phyloP scores from a whole-genome alignment of 1,284 basidiomycete species.

The Ceratobasidium sp. region DNA sequence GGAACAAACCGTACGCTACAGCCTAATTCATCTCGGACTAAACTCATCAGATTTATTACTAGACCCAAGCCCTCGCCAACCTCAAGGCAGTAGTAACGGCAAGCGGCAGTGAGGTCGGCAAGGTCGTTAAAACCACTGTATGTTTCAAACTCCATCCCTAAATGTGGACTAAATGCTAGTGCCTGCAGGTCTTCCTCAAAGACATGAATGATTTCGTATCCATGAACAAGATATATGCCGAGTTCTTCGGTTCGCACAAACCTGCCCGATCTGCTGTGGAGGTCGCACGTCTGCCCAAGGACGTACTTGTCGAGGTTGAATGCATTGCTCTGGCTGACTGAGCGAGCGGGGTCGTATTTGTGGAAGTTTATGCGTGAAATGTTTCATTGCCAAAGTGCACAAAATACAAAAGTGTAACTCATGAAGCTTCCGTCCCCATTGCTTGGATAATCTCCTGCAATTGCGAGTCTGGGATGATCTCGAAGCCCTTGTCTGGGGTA shows the following conservation, averaged over 20 bases:
- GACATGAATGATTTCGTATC: constrained; percentile 89
- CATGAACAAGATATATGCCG: constrained; percentile 82
- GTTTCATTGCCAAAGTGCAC: constrained; percentile 31
- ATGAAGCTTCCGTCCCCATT: constrained; percentile 51
- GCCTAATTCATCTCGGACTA: constrained; percentile 1
- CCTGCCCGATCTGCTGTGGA: constrained; percentile 93
- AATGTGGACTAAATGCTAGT: constrained; percentile 1
- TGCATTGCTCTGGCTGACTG: constrained; percentile 66
- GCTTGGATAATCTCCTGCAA: constrained; percentile 84
- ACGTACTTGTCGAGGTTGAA: constrained; percentile 92
- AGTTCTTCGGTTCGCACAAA: constrained; percentile 89
- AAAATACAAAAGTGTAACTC: constrained; percentile 33
- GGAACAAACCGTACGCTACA: constrained; percentile 70
- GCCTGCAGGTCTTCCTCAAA: constrained; percentile 84
- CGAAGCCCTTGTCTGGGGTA: constrained; percentile 78
- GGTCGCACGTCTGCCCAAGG: constrained; percentile 78
- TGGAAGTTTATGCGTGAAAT: background rate
- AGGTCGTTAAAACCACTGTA: constrained; percentile 88
- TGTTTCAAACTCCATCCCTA: constrained; percentile 49
- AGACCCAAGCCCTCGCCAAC: constrained; percentile 86
- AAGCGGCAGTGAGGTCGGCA: constrained; percentile 77
- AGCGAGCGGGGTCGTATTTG: constrained; percentile 14
- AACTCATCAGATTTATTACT: background rate
- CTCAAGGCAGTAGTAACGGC: constrained; percentile 86
- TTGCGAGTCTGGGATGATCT: constrained; percentile 80